Percentiles rank a stretch among this genome's conserved stretches.
Conservation (phyloP, 805 yeast genomes). For the Metschnikowia chrysomelidarum region DNA sequence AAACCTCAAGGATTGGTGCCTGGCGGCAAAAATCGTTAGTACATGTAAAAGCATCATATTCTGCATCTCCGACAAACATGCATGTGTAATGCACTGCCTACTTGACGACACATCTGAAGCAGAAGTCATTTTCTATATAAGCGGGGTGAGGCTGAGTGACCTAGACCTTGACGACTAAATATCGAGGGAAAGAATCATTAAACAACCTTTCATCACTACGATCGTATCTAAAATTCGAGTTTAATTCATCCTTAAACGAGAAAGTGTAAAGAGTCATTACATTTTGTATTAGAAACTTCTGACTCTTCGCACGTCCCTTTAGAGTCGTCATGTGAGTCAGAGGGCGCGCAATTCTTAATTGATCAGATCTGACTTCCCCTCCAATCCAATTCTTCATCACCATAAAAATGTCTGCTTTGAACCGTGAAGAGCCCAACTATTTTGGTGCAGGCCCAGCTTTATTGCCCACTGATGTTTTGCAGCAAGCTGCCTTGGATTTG, state of each 20-base stretch:
- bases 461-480: conserved; percentile 77
- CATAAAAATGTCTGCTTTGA: conserved; percentile 30
- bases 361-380: not conserved
- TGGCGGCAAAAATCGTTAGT: conserved; percentile 59
- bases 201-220: too few relatives aligned
- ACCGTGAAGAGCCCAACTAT: conserved; percentile 72
- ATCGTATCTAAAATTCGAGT: too few relatives aligned
- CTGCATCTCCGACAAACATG: conserved; percentile 54
- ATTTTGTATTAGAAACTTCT: too few relatives aligned
- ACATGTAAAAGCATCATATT: conserved; percentile 60
- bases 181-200: too few relatives aligned
- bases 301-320: too few relatives aligned
- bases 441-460: conserved; percentile 99
- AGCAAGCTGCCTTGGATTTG: conserved; percentile 84
- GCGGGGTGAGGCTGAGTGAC: conserved; percentile 23
- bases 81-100: conserved; percentile 64
- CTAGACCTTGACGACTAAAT: too few relatives aligned
- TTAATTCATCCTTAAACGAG: too few relatives aligned
- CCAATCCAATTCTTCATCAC: not conserved
- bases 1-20: conserved; percentile 63
- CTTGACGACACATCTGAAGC: conserved; percentile 64
- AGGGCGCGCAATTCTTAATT: too few relatives aligned
- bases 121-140: conserved; percentile 62
- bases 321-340: conserved; percentile 8
- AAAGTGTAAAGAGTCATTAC: too few relatives aligned